Percentiles rank a stretch among this genome's conserved stretches.
These are phyloP conservation scores for Coniochaeta sp. DNA, from an alignment of 2,329 filamentous ascomycete genomes.

Conservation along the genomic window DNA sequence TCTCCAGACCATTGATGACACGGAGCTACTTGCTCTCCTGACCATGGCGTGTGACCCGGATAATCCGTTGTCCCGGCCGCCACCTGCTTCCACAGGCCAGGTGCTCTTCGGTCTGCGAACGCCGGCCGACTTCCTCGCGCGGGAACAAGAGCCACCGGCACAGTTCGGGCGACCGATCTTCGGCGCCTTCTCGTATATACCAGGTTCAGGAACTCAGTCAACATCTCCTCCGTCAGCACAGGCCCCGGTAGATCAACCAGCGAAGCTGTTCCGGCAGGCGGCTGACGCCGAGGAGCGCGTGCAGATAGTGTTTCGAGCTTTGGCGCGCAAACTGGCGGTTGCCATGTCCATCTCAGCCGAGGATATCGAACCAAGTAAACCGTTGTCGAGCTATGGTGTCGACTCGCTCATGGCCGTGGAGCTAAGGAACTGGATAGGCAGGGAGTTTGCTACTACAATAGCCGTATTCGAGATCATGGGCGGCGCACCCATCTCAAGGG, in stretches of 20 bases:
- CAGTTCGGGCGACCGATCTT: slow-evolving; percentile 9
- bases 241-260: slow-evolving; percentile 2
- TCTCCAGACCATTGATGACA: slow-evolving; percentile 15
- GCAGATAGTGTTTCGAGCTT: slow-evolving; percentile 11
- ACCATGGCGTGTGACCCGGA: slow-evolving; percentile 2
- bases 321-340: slow-evolving; percentile 11
- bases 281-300: slow-evolving; percentile 3
- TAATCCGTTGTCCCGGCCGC: background rate
- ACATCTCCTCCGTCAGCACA: too few species aligned
- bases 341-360: slow-evolving; percentile 5
- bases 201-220: background rate
- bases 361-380: slow-evolving; percentile 9
- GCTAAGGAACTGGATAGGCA: slow-evolving; percentile 28
- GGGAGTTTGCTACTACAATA: slow-evolving; percentile 22
- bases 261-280: slow-evolving; percentile 10
- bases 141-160: slow-evolving; percentile 6
- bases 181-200: slow-evolving; percentile 6
- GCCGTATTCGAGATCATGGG: slow-evolving; percentile 25
- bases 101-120: slow-evolving; percentile 13
- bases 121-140: slow-evolving; percentile 11
- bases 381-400: slow-evolving; percentile 14
- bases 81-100: background rate
- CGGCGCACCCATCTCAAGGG: slow-evolving; percentile 2
- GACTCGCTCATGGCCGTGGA: slow-evolving; percentile 27
- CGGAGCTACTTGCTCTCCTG: slow-evolving; percentile 17